Percentiles rank a stretch among this genome's conserved stretches.
phyloP scores from a whole-genome alignment of 2,329 filamentous ascomycete species.

The Colletotrichum sp. region DNA sequence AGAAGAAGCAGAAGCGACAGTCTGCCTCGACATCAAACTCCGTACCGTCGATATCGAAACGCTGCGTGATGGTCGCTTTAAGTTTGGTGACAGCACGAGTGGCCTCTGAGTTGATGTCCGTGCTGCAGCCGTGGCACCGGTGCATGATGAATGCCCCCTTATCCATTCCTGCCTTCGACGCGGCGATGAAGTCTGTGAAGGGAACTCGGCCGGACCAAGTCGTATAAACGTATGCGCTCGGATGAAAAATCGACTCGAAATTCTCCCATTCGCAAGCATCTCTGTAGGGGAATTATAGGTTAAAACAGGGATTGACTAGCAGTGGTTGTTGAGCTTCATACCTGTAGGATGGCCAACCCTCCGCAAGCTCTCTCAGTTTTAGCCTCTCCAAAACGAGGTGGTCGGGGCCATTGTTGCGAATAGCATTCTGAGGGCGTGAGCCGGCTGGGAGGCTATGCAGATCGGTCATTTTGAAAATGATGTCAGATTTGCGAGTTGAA shows the following conservation, averaged over 20 bases:
- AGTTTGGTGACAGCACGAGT: slow-evolving; percentile 40
- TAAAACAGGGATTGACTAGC: neutral
- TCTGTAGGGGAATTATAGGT: slow-evolving; percentile 22
- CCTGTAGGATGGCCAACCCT: slow-evolving; percentile 55
- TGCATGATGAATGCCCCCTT: slow-evolving; percentile 49
- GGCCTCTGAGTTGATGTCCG: slow-evolving; percentile 43
- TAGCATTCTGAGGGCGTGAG: slow-evolving; percentile 38
- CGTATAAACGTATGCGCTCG: slow-evolving; percentile 52
- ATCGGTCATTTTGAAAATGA: slow-evolving; percentile 31
- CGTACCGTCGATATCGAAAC: slow-evolving; percentile 34
- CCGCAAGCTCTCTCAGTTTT: slow-evolving; percentile 52
- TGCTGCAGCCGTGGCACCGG: slow-evolving; percentile 44
- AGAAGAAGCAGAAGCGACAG: slow-evolving; percentile 52
- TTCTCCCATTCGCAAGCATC: slow-evolving; percentile 60
- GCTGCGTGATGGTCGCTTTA: neutral
- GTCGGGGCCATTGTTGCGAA: slow-evolving; percentile 53
- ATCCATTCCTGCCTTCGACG: slow-evolving; percentile 43
- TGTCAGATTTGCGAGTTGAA: neutral
- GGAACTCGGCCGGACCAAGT: slow-evolving; percentile 52
- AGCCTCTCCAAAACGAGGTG: slow-evolving; percentile 47
- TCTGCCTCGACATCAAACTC: slow-evolving; percentile 52
- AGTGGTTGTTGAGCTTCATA: slow-evolving; percentile 12
- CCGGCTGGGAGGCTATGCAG: slow-evolving; percentile 39
- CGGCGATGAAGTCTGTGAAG: slow-evolving; percentile 43
- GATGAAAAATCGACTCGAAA: slow-evolving; percentile 54